Evolutionary conservation across 495 filamentous ascomycete genomes (phyloP), one percentile per base, ranked within the genome.

Genomic region (Penicillium bovifimosum): DNA sequence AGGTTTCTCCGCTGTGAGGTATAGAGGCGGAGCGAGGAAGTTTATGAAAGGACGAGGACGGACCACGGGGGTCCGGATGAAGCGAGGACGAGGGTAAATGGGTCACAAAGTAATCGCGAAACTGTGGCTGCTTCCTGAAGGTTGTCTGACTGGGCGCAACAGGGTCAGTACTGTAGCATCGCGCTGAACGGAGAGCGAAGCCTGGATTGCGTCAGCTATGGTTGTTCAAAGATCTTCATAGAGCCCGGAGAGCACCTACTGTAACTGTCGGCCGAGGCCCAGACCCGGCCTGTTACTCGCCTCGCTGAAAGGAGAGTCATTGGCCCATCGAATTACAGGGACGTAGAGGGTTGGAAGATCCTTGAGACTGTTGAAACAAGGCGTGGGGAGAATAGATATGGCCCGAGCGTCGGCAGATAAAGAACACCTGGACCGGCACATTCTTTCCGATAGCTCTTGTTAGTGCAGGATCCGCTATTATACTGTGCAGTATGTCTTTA

Each of bases 61-160:
- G 89, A 16, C 78, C 76, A 29, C 80, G 80, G 16, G 88, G 86
- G 62, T 98, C 93, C 9, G 93, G 92, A 60, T 96, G 88, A 11
- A 96, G 78, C 0, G 92, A 96, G 36, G 89, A 92, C 17, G 91
- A 95, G 6, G 93, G 93, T 0, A 98, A 78, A 67, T 96, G 87
- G 5, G 93, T 95, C 31, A 96, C 87, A 65, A 98, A 98, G 75
- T 98, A 98, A 55, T 93, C 88, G 72, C 95, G 90, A 71, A 96
- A 97, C 54, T 74, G 66, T 24, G 86, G 86, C 5, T 69, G 75
- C 45, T 69, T 72, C 29, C 38, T 50, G 6, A 8, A 16, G 7
- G 41, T 13, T 11, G 56, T 28, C 13, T 13, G 56, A 20, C 38
- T 53, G 27, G 52, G 50, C 13, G 56, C 36, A n/a, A 48, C 16